A percentile compares a stretch with the other conserved stretches of the same genome.
These are phyloP conservation scores for Parmelia sp. DNA, from an alignment of 495 filamentous ascomycete species.

Conservation along the genomic window DNA sequence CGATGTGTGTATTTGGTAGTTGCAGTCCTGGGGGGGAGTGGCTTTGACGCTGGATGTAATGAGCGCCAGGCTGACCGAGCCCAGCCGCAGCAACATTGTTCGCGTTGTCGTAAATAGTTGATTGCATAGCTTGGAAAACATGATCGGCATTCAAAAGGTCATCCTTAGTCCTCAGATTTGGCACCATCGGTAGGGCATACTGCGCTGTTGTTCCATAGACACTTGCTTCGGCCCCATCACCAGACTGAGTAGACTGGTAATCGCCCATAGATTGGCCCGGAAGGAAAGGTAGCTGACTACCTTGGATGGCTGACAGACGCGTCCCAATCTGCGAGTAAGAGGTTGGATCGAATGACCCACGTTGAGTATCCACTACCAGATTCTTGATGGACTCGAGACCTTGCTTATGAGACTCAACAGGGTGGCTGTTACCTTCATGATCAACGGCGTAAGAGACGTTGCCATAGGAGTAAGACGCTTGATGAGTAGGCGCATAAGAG, in stretches of 20 bases:
- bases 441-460: slow-evolving; percentile 64
- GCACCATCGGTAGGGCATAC: slow-evolving; percentile 76
- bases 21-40: slow-evolving; percentile 60
- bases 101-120: slow-evolving; percentile 86
- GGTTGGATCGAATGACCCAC: slow-evolving; percentile 75
- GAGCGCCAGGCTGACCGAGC: slow-evolving; percentile 60
- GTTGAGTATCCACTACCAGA: slow-evolving; percentile 88
- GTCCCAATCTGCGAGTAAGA: slow-evolving; percentile 78
- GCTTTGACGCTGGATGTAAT: slow-evolving; percentile 62
- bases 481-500: slow-evolving; percentile 52
- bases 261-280: slow-evolving; percentile 54
- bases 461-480: slow-evolving; percentile 54
- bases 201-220: slow-evolving; percentile 23
- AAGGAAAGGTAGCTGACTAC: slow-evolving; percentile 61
- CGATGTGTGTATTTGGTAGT: slow-evolving; percentile 49
- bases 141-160: slow-evolving; percentile 88
- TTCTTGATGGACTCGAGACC: slow-evolving; percentile 83
- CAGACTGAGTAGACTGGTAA: slow-evolving; percentile 48
- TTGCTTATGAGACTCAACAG: slow-evolving; percentile 67
- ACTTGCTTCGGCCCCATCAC: slow-evolving; percentile 46
- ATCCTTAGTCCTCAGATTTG: slow-evolving; percentile 83
- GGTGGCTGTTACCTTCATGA: slow-evolving; percentile 43
- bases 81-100: slow-evolving; percentile 70
- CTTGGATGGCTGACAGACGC: slow-evolving; percentile 67
- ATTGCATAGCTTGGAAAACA: slow-evolving; percentile 89